Percentiles rank a stretch among this genome's conserved stretches.
Conservation (phyloP, 495 filamentous ascomycete genomes). For the Penicillium verhagenii region DNA sequence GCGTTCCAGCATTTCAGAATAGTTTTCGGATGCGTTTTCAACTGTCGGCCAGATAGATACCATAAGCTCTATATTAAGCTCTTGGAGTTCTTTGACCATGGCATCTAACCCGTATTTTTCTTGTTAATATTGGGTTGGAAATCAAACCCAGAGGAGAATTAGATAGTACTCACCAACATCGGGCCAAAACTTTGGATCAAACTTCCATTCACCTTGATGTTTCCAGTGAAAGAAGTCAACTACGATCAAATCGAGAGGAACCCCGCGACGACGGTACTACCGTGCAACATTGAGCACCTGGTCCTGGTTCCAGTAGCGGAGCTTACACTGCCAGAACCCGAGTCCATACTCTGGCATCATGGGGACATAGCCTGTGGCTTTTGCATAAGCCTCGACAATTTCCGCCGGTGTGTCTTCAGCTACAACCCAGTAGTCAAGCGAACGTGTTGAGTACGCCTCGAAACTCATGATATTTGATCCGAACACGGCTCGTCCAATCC, state of each 20-base stretch:
- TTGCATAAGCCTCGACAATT: constrained; percentile 51
- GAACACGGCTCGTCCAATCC: constrained; percentile 53
- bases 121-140: too few species aligned
- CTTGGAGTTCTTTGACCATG: constrained; percentile 55
- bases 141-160: background rate
- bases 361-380: constrained; percentile 51
- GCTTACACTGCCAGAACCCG: constrained; percentile 63
- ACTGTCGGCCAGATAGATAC: constrained; percentile 62
- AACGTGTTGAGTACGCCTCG: constrained; percentile 51
- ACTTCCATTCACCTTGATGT: constrained; percentile 57
- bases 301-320: constrained; percentile 59
- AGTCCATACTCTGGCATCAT: constrained; percentile 64
- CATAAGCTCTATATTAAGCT: constrained; percentile 55
- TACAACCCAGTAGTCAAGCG: constrained; percentile 59
- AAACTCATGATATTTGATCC: constrained; percentile 59
- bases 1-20: constrained; percentile 51
- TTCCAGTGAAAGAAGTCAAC: constrained; percentile 63
- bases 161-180: constrained; percentile 42
- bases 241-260: constrained; percentile 58
- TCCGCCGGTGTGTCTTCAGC: constrained; percentile 52
- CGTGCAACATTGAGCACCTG: constrained; percentile 53
- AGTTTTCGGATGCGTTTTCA: constrained; percentile 51
- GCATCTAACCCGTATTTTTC: constrained; percentile 28
- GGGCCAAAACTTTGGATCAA: constrained; percentile 58
- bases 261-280: constrained; percentile 48